Evolutionary conservation across 257 asterid genomes (phyloP).

Genomic region (Primulina eburnea): DNA sequence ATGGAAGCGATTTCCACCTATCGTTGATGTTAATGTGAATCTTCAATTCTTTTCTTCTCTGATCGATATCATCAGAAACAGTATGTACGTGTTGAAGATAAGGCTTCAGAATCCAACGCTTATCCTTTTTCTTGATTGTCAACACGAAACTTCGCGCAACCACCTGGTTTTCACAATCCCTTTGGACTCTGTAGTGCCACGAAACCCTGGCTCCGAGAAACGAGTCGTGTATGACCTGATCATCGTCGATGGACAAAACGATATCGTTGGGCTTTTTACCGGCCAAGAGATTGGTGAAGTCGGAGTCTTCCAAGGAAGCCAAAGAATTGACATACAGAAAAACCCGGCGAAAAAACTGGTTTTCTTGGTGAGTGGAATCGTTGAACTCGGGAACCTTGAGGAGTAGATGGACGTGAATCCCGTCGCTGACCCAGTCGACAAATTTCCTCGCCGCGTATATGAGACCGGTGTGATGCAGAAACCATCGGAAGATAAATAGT

Average conservation of each 20-base stretch:
- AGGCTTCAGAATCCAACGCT: slow-evolving; percentile 57
- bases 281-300: slow-evolving; percentile 54
- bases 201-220: slow-evolving; percentile 63
- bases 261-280: slow-evolving; percentile 51
- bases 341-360: slow-evolving; percentile 48
- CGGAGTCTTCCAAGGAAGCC: slow-evolving; percentile 59
- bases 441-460: slow-evolving; percentile 46
- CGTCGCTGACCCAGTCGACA: slow-evolving; percentile 51
- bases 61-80: slow-evolving; percentile 53
- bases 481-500: slow-evolving; percentile 40
- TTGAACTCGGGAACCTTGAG: slow-evolving; percentile 57
- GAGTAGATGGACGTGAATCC: slow-evolving; percentile 63
- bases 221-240: slow-evolving; percentile 43
- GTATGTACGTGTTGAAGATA: slow-evolving; percentile 61
- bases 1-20: slow-evolving; percentile 51
- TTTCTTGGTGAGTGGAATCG: slow-evolving; percentile 50
- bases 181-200: slow-evolving; percentile 39
- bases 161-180: background rate
- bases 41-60: slow-evolving; percentile 37
- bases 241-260: slow-evolving; percentile 42
- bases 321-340: slow-evolving; percentile 48
- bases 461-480: slow-evolving; percentile 63
- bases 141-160: slow-evolving; percentile 34
- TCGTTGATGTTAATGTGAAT: slow-evolving; percentile 36
- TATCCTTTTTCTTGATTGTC: slow-evolving; percentile 50